phyloP scores from a whole-genome alignment of 2,329 filamentous ascomycete genomes.

The Passalora sequoiae region DNA sequence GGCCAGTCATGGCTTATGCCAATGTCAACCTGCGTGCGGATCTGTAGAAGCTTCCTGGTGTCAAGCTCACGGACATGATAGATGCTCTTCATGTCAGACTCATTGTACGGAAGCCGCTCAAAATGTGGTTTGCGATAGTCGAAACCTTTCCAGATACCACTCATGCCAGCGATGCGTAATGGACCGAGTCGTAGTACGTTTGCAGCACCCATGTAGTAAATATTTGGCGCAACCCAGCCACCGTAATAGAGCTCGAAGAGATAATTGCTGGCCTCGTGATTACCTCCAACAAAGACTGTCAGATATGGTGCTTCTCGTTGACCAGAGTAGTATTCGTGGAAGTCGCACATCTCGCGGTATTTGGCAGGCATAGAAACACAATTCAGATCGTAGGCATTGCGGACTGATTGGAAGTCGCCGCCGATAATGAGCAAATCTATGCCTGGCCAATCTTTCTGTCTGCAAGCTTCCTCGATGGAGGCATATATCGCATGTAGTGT shows the following conservation, averaged over 20 bases:
- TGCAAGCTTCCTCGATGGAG: conserved; percentile 64
- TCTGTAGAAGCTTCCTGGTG: conserved; percentile 77
- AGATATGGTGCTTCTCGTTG: conserved; percentile 71
- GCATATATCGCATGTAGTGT: conserved; percentile 87
- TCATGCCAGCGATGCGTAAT: conserved; percentile 80
- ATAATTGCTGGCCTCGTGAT: conserved; percentile 89
- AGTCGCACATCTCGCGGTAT: conserved; percentile 84
- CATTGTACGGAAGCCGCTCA: conserved; percentile 79
- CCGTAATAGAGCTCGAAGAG: conserved; percentile 92
- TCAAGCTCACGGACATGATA: conserved; percentile 90
- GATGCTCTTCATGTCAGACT: conserved; percentile 69
- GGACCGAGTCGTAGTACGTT: conserved; percentile 81
- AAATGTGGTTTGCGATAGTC: conserved; percentile 79
- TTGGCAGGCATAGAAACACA: conserved; percentile 87
- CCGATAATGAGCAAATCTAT: conserved; percentile 92
- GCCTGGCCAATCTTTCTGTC: conserved; percentile 67
- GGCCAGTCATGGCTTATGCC: conserved; percentile 97
- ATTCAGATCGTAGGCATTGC: conserved; percentile 80
- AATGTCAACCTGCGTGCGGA: conserved; percentile 84
- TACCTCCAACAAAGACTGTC: conserved; percentile 88
- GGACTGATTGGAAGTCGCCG: conserved; percentile 89
- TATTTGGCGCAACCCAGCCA: conserved; percentile 93
- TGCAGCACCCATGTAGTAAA: conserved; percentile 92
- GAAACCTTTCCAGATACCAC: conserved; percentile 90
- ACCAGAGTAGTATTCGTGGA: conserved; percentile 89